Base-by-base conservation (phyloP, 441 rosid genomes). In the Pelargonium myrrhifolium region DNA sequence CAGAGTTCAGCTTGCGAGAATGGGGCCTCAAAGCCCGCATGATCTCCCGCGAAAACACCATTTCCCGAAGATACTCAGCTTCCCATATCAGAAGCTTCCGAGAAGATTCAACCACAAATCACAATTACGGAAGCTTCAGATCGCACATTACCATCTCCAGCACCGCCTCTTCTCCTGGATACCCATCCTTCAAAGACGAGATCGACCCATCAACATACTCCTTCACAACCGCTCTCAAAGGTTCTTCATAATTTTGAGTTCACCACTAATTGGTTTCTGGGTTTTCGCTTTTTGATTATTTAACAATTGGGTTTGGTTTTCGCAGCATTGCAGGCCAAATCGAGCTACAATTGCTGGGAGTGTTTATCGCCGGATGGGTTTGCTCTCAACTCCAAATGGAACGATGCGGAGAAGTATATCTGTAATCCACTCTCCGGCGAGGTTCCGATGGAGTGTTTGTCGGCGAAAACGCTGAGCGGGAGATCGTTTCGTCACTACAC, bases 91-190 rank as follows among this genome's bases (percentile, higher is more conserved):
- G 83, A 75, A 89, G 88, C 80, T 82, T 84, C 24, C 68, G 96
- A 84, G 99, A 92, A 80, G 94, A 90, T 51, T 73, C 83, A 28
- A 82, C 26, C 2, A 1, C 26, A 2, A 24, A 24, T 24, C 26
- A 24, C 26, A 24, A 24, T 24, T 24, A 24, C 2, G 26, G 26
- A 24, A 24, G 26, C 72, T 88, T 76, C 69, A 77, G 91, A 75
- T 80, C 96, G 67, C 79, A 71, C 84, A 68, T 85, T 58, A 79
- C 89, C 87, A 83, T 88, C 80, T 88, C 90, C 56, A 93, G 96
- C 79, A 87, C 96, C 67, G 91, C 90, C n/a, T 93, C 99, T n/a
- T 93, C 97, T 79, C 99, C 99, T 65, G 92, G 97, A 42, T 87
- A 87, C 75, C 68, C 86, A 66, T 65, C 31, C 26, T 72, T 18